Evolutionary conservation across 1,284 basidiomycete species (phyloP), one percentile per base, ranked within the genome.

Genomic region (Vanrija pseudolonga): DNA sequence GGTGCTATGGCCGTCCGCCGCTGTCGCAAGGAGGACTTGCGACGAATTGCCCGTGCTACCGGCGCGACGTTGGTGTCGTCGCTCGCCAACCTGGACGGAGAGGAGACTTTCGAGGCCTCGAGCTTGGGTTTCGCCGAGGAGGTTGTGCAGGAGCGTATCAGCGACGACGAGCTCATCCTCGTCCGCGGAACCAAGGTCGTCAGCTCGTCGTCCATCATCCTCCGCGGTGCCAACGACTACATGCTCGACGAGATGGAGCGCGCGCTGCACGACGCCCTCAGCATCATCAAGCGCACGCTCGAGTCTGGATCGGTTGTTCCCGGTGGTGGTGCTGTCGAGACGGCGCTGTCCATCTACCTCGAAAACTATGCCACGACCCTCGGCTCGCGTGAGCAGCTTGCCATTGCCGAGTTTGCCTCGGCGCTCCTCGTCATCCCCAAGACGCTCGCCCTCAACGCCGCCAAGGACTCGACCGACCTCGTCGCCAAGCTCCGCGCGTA

Each of bases 241-340:
- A 91, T 98, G 88, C 80, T 98, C 62, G 96, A 99, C 76, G 96
- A 99, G 81, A 98, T 98, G 96, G 96, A 99, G 79, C 82, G 96
- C 36, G 86, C 92, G 0, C 77, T 99, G 64, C 96, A 99, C 74
- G 96, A 99, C 76, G 89, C 90, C 0, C 78, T 98, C 53, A 94
- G 88, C 41, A 85, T 98, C 66, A 90, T 98, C 79, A 99, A 99
- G 80, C 85, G 96, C 55, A 98, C 96, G 3, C 80, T 98, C 50
- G 96, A 99, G 81, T 94, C 90, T 66, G 95, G 95, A 9, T 80
- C 87, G 15, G 94, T 98, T 20, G 95, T 98, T 17, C 94, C 96
- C 4, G 96, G 96, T 59, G 96, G 96, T 54, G 96, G 96, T 53
- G 94, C 96, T 1, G 95, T 98, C 18, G 96, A 99, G 79, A 90